phyloP scores from a whole-genome alignment of 192 early-diverging fungal genomes.

The Physocladia obscura region DNA sequence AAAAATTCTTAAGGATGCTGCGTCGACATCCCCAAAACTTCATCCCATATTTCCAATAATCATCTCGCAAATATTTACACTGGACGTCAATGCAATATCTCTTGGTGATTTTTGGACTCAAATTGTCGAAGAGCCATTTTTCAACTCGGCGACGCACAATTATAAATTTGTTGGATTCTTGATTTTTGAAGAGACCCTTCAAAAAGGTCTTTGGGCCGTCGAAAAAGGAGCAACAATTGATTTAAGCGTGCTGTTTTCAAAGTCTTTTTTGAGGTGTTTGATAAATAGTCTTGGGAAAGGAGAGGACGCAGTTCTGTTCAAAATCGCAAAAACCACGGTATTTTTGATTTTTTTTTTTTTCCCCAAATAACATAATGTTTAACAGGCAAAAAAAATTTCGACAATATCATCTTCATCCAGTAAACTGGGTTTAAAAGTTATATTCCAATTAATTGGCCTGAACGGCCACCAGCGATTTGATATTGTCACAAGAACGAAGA shows the following conservation, averaged over 20 bases:
- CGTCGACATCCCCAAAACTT: constrained; percentile 55
- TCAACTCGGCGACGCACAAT: constrained; percentile 70
- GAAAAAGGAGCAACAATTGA: not conserved
- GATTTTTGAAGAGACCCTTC: constrained; percentile 71
- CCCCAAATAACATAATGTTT: not conserved
- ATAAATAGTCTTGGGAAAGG: constrained; percentile 81
- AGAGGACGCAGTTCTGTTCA: constrained; percentile 70
- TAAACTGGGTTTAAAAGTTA: constrained; percentile 70
- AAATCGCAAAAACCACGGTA: constrained; percentile 72
- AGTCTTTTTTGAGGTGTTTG: constrained; percentile 80
- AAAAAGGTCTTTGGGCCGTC: constrained; percentile 2
- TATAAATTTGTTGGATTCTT: constrained; percentile 90
- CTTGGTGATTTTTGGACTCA: constrained; percentile 72
- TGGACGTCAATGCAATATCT: constrained; percentile 1
- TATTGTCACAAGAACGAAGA: constrained; percentile 69
- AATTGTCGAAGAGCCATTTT: constrained; percentile 60
- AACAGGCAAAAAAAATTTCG: constrained; percentile 51
- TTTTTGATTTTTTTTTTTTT: constrained; percentile 23
- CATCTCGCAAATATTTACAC: constrained; percentile 41
- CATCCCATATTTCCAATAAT: constrained; percentile 68
- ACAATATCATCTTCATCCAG: constrained; percentile 65
- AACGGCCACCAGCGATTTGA: constrained; percentile 71
- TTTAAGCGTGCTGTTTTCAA: constrained; percentile 73
- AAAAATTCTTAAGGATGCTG: constrained; percentile 14
- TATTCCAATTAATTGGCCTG: constrained; percentile 81